Base-by-base conservation (phyloP, 176 grass and related monocot genomes). In the Musa beccarii region DNA sequence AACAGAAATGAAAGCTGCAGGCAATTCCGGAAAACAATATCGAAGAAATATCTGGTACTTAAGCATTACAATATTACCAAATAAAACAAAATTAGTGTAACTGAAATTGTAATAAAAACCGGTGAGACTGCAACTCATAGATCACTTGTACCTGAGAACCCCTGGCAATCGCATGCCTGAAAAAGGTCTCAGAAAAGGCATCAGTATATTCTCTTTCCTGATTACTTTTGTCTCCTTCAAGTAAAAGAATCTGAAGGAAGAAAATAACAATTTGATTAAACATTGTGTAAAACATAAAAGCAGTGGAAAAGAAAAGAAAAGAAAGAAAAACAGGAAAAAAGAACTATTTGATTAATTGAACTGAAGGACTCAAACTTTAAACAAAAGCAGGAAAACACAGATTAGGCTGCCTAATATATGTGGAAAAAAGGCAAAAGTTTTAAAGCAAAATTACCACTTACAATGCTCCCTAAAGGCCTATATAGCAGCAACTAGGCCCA, bases 101-200 rank as follows among this genome's bases (percentile, higher is more conserved):
- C 3, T 73, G n/a, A 54, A 24, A 2, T 54, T 21, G 22, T 74
- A 23, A 15, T 9, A 28, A 17, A 1, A 49, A 69, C 9, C 9
- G 49, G 26, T 1, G 28, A 3, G 20, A 49, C 10, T 68, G 28
- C 12, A 52, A 43, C 34, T 43, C 34, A 43, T 43, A 43, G 34
- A 51, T 70, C 16, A n/a, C 50, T 16, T 57, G 15, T 55, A 56
- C 72, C 72, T 74, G 53, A 74, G 72, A 74, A 56, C 23, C 15
- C 22, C 49, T 28, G 72, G 53, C 25, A 74, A 54, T 17, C 57
- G 72, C 22, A 56, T 1, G 21, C 23, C 52, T 8, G 24, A 11
- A 22, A 28, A 34, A 19, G 24, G 57, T 19, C 21, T 74, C 14
- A 74, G 24, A 10, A 56, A 74, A 74, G 72, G 21, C 72, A 74